Conservation (phyloP, 2,329 filamentous ascomycete genomes). For the Alternaria triticimaculans region DNA sequence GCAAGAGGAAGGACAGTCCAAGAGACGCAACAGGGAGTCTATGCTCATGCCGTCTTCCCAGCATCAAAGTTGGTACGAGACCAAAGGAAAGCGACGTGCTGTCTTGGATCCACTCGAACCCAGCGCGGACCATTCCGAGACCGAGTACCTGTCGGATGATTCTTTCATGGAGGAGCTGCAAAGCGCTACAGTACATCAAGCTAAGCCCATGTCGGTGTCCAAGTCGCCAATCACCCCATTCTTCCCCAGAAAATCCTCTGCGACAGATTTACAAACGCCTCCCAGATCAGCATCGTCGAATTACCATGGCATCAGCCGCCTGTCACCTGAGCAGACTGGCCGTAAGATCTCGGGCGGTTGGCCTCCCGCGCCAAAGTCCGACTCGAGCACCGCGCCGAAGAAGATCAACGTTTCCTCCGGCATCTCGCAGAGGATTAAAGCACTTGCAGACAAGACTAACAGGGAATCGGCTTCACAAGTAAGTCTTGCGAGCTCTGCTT, state of each 20-base stretch:
- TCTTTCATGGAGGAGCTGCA: conserved; percentile 85
- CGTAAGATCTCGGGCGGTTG: conserved; percentile 44
- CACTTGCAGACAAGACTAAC: conserved; percentile 77
- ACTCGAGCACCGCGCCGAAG: conserved; percentile 57
- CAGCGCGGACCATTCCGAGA: conserved; percentile 49
- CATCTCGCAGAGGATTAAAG: conserved; percentile 94
- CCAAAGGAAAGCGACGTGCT: conserved; percentile 49
- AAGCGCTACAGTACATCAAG: conserved; percentile 80
- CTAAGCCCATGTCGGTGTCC: conserved; percentile 73
- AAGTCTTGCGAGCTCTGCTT: conserved; percentile 29
- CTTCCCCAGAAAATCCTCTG: conserved; percentile 52
- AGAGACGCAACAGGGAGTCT: conserved; percentile 38
- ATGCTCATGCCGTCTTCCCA: conserved; percentile 33
- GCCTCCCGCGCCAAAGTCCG: conserved; percentile 33
- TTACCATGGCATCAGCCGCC: conserved; percentile 27
- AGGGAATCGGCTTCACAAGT: conserved; percentile 50
- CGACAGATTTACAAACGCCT: conserved; percentile 32
- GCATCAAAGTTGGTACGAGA: conserved; percentile 35
- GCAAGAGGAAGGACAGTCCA: conserved; percentile 22
- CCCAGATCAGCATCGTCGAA: conserved; percentile 48
- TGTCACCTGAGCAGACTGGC: conserved; percentile 36
- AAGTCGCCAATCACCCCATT: conserved; percentile 82
- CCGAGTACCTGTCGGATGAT: conserved; percentile 72
- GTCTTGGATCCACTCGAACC: conserved; percentile 50
- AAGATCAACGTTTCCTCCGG: conserved; percentile 86